Conservation (phyloP, 345 rosid genomes). For the Brassica incana region DNA sequence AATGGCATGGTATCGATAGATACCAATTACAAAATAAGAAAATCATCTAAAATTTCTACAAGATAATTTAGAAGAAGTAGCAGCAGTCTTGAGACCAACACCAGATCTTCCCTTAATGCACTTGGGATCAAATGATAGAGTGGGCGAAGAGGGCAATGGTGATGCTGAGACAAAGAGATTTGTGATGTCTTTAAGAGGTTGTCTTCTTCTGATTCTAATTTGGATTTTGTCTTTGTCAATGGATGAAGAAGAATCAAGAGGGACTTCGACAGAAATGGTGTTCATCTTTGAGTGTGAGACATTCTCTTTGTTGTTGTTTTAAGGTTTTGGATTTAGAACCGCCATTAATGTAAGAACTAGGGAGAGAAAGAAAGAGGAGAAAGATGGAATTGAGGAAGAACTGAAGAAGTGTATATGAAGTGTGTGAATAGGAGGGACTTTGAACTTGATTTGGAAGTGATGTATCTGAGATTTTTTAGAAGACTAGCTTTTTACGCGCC, state of each 20-base stretch:
- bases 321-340: background rate
- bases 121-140: conserved; percentile 28
- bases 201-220: conserved; percentile 25
- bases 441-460: conserved; percentile 16
- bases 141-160: conserved; percentile 1
- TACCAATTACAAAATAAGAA: background rate
- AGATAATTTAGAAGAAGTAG: conserved; percentile 18
- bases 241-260: conserved; percentile 16
- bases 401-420: conserved; percentile 30
- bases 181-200: conserved; percentile 40
- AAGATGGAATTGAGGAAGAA: conserved; percentile 13
- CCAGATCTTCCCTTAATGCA: conserved; percentile 37
- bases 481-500: background rate
- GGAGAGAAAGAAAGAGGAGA: background rate
- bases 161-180: conserved; percentile 33
- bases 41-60: conserved; percentile 37
- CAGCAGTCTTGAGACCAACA: conserved; percentile 11
- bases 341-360: conserved; percentile 29
- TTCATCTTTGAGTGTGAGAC: background rate
- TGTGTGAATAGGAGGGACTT: conserved; percentile 14
- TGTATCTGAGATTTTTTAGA: conserved; percentile 21
- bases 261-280: background rate
- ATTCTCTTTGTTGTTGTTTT: conserved; percentile 36
- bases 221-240: conserved; percentile 24
- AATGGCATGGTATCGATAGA: conserved; percentile 12